phyloP scores from a whole-genome alignment of 495 filamentous ascomycete genomes.

The Symbiotaphrina buchneri region DNA sequence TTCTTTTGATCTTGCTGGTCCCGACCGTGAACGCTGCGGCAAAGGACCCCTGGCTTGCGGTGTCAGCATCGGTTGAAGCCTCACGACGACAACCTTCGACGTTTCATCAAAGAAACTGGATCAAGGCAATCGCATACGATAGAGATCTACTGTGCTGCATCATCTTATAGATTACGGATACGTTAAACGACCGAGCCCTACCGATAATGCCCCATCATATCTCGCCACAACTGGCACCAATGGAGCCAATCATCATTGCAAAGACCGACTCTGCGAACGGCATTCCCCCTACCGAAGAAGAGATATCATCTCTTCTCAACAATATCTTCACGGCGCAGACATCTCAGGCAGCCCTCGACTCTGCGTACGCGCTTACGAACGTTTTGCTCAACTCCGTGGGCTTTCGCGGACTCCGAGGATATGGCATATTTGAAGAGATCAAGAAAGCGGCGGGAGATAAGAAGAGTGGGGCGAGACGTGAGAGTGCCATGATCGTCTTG shows the following conservation, averaged over 20 bases:
- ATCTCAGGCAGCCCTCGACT: constrained; percentile 72
- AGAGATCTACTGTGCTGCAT: too few relatives aligned
- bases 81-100: too few relatives aligned
- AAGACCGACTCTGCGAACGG: constrained; percentile 30
- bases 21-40: too few relatives aligned
- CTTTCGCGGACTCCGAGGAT: constrained; percentile 45
- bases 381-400: constrained; percentile 59
- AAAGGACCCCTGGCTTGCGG: too few relatives aligned
- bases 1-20: too few relatives aligned
- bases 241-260: constrained; percentile 31
- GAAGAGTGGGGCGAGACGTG: constrained; percentile 68
- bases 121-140: too few relatives aligned
- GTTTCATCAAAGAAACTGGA: too few relatives aligned
- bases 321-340: constrained; percentile 60
- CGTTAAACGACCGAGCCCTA: too few relatives aligned
- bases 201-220: constrained; percentile 52
- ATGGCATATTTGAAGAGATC: constrained; percentile 47
- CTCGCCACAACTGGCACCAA: constrained; percentile 32
- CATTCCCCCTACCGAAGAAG: constrained; percentile 41
- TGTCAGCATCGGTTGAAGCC: too few relatives aligned
- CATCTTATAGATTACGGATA: too few relatives aligned
- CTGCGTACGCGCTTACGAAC: constrained; percentile 61
- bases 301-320: constrained; percentile 48
- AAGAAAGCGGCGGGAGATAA: constrained; percentile 84
- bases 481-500: constrained; percentile 86